Base-by-base conservation (phyloP, 352 stramenopile species). In the Pythium coloratum region DNA sequence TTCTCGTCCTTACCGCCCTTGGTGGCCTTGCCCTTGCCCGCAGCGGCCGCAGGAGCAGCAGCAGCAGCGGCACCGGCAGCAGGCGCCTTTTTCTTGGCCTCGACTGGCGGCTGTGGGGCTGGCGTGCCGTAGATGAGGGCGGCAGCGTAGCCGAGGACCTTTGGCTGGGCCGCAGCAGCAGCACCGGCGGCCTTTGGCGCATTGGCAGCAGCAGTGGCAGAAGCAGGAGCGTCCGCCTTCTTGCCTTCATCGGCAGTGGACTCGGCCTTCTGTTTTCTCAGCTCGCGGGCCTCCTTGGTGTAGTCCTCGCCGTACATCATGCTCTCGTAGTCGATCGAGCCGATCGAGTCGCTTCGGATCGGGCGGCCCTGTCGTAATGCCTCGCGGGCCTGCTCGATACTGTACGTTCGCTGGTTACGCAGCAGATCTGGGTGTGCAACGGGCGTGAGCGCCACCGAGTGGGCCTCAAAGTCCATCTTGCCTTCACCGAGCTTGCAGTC, bases 251-350 rank as follows among this genome's bases (percentile, higher is more conserved):
- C 28, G 18, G 63, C 33, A 51, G 55, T 38, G 5, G 71, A 73
- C n/a, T 71, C 58, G 26, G 62, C 57, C 46, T 80, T 73, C 60
- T 91, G 82, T 66, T 81, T 75, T 55, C 87, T 82, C 68, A 84
- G 74, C 63, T 91, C 84, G 36, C 87, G 87, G 50, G 85, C 87
- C 60, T 93, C 85, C 73, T 91, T 94, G 44, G 87, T 95, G 78
- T 94, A 95, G 67, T 95, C 87, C 70, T 95, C 87, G 58, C 87
- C 87, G 71, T 95, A 95, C 87, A 95, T 95, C 77, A 95, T 88
- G 60, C 84, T 93, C 64, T 95, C 87, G 74, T 95, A 95, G 66
- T 95, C 87, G 62, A 93, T 89, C 18, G 87, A 95, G 55, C 87
- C 87, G 57, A 95, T 83, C 50, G 87, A 95, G 72, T 95, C 89